Conservation (phyloP, 148 eudicot genomes). For the Cornus kousa region DNA sequence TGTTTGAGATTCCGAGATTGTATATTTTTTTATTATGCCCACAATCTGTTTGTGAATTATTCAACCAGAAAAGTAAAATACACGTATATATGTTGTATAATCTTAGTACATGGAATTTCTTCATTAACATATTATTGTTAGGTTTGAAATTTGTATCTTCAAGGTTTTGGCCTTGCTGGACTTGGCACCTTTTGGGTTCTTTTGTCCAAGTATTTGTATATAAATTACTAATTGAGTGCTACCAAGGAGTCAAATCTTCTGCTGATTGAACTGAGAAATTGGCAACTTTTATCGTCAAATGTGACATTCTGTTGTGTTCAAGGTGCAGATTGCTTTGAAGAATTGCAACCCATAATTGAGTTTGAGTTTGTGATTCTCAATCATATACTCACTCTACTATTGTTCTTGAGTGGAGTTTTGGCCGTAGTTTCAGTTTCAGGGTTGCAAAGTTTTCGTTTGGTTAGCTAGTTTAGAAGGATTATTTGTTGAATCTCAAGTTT, state of each 20-base stretch:
- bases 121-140: background rate
- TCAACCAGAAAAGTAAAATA: background rate
- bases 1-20: constrained; percentile 13
- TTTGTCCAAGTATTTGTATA: background rate
- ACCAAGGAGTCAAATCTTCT: too few species aligned
- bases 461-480: constrained; percentile 4
- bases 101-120: background rate
- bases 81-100: background rate
- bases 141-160: constrained; percentile 6
- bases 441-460: background rate
- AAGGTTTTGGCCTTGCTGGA: constrained; percentile 8
- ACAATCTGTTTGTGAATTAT: constrained; percentile 23
- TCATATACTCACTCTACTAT: background rate
- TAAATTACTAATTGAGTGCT: too few species aligned
- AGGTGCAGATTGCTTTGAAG: background rate
- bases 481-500: background rate
- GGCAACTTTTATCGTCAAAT: too few species aligned
- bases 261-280: too few species aligned
- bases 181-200: background rate
- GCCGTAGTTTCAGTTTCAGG: background rate
- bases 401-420: background rate
- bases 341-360: background rate
- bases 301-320: background rate
- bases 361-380: background rate
- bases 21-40: constrained; percentile 9